These are phyloP conservation scores for Coniochaeta sp. DNA, from an alignment of 2,329 filamentous ascomycete species.

Conservation along the genomic window DNA sequence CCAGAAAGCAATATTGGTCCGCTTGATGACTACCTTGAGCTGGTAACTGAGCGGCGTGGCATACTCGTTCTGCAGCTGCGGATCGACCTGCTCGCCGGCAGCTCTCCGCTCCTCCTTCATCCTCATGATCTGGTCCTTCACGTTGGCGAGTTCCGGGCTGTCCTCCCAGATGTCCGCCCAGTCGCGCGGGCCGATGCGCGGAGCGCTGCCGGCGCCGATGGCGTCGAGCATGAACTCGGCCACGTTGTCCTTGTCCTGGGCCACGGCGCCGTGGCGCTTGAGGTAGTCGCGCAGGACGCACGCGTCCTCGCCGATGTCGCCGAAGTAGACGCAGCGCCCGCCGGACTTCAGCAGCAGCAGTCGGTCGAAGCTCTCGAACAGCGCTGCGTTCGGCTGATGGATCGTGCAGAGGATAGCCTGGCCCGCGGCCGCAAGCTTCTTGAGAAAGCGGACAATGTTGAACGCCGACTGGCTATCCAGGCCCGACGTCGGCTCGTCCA, in stretches of 20 bases:
- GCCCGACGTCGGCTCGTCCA: slow-evolving; percentile 73
- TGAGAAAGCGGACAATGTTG: slow-evolving; percentile 72
- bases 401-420: slow-evolving; percentile 89
- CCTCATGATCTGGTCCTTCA: slow-evolving; percentile 58
- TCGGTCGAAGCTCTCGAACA: slow-evolving; percentile 85
- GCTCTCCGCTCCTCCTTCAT: slow-evolving; percentile 55
- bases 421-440: slow-evolving; percentile 68
- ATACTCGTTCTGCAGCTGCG: slow-evolving; percentile 63
- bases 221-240: slow-evolving; percentile 83
- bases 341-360: slow-evolving; percentile 72
- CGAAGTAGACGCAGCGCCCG: slow-evolving; percentile 79
- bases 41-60: slow-evolving; percentile 76
- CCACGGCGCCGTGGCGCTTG: slow-evolving; percentile 51
- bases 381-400: slow-evolving; percentile 77
- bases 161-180: slow-evolving; percentile 77
- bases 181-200: slow-evolving; percentile 66
- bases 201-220: slow-evolving; percentile 66
- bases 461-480: slow-evolving; percentile 67
- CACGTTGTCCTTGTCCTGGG: slow-evolving; percentile 47
- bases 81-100: slow-evolving; percentile 33
- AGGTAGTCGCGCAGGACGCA: slow-evolving; percentile 60
- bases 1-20: slow-evolving; percentile 77
- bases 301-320: slow-evolving; percentile 73
- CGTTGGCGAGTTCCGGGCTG: slow-evolving; percentile 59
- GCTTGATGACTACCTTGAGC: slow-evolving; percentile 63